A percentile compares a stretch with the other conserved stretches of the same genome.
Evolutionary conservation across 202 grass and related monocot genomes (phyloP).

Genomic region (Setaria viridis): DNA sequence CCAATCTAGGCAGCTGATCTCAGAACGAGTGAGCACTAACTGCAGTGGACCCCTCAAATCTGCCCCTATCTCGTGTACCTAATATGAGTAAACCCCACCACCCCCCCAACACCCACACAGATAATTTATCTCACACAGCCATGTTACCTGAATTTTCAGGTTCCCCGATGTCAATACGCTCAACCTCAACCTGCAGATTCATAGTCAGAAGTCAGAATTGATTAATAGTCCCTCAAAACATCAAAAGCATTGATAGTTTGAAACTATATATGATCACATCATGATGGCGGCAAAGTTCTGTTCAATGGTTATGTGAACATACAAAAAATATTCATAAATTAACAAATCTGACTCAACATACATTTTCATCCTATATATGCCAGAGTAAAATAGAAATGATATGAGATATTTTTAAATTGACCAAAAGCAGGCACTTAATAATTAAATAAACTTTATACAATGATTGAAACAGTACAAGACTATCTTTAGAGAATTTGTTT

Average conservation of each 20-base stretch:
- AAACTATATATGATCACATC: constrained; percentile 31
- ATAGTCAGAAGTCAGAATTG: constrained; percentile 27
- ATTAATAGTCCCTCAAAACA: constrained; percentile 30
- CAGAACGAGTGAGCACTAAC: neutral
- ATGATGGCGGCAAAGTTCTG: neutral
- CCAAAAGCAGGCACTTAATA: neutral
- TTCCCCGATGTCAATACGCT: constrained; percentile 89
- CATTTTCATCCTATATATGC: neutral
- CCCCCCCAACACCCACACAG: neutral
- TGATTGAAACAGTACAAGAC: constrained; percentile 20
- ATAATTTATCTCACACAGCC: neutral
- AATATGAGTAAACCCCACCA: neutral
- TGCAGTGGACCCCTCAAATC: neutral
- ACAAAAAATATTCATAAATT: constrained; percentile 5
- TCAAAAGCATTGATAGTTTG: constrained; percentile 18
- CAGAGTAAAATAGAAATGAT: neutral
- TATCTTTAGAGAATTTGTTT: neutral
- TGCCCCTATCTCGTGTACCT: neutral
- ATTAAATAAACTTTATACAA: neutral
- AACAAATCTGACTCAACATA: constrained; percentile 18
- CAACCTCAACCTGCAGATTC: constrained; percentile 78
- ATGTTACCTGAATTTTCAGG: constrained; percentile 79
- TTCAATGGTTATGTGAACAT: constrained; percentile 1
- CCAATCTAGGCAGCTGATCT: neutral
- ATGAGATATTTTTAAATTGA: neutral